A percentile compares a stretch with the other conserved stretches of the same genome.
These are phyloP conservation scores for Fagopyrum tataricum DNA, from an alignment of 148 eudicot species.

Conservation along the genomic window DNA sequence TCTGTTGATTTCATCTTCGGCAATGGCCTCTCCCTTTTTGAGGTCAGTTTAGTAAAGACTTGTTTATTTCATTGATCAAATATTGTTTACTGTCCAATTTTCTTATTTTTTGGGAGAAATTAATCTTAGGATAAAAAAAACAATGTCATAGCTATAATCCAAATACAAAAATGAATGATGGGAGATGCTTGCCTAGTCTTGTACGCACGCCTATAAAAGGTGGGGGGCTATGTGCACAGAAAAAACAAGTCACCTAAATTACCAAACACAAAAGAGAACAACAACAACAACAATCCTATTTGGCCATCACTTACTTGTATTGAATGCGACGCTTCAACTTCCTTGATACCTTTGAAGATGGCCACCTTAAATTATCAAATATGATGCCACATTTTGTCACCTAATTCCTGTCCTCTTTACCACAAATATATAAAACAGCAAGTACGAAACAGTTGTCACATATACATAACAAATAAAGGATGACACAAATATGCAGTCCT, in stretches of 20 bases:
- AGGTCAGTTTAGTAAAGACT: conserved; percentile 32
- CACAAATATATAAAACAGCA: neutral
- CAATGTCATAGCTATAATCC: neutral
- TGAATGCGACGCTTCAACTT: neutral
- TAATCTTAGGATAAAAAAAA: neutral
- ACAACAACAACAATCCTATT: no score
- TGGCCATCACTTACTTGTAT: no score
- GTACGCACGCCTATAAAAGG: neutral
- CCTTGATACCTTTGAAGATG: neutral
- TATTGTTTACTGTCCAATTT: neutral
- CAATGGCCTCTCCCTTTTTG: conserved; percentile 71
- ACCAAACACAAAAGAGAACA: neutral
- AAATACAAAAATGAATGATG: neutral
- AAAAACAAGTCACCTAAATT: neutral
- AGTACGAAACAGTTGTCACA: neutral
- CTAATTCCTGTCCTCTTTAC: neutral
- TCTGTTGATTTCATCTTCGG: conserved; percentile 96
- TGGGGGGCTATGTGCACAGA: neutral
- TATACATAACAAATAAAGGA: neutral
- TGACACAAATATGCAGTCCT: neutral
- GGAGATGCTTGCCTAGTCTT: neutral
- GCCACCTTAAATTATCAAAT: neutral
- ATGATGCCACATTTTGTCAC: neutral
- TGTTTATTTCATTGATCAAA: no score
- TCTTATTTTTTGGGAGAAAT: neutral